Evolutionary conservation across 2,329 filamentous ascomycete genomes (phyloP).

Genomic region (Purpureocillium takamizusanense): DNA sequence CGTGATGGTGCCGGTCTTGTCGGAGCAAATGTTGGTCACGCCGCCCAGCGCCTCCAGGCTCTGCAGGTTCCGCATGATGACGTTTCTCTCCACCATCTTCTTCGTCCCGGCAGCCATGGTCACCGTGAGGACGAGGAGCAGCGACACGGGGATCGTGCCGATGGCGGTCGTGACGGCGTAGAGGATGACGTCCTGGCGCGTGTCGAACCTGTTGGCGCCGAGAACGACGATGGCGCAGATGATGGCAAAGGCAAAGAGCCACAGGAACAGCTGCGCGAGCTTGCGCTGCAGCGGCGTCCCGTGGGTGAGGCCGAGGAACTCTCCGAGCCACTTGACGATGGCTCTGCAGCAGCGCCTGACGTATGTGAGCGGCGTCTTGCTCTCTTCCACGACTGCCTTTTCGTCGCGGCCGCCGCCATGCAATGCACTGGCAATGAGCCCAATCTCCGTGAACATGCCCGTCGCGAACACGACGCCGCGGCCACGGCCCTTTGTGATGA

Average conservation of each 20-base stretch:
- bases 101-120: constrained; percentile 56
- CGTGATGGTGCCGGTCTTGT: constrained; percentile 64
- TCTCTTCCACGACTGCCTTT: background rate
- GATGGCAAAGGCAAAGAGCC: constrained; percentile 64
- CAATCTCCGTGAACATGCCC: constrained; percentile 49
- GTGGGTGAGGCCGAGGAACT: constrained; percentile 51
- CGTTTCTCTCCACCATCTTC: constrained; percentile 45
- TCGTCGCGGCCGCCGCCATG: background rate
- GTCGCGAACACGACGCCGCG: constrained; percentile 49
- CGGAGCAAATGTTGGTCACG: constrained; percentile 65
- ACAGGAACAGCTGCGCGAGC: constrained; percentile 66
- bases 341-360: no score
- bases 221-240: constrained; percentile 49
- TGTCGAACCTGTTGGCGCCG: constrained; percentile 43
- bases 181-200: constrained; percentile 44
- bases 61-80: constrained; percentile 56
- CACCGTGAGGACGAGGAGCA: constrained; percentile 64
- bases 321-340: constrained; percentile 25
- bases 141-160: constrained; percentile 54
- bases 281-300: constrained; percentile 75
- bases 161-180: constrained; percentile 51
- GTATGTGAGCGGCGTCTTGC: no score
- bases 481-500: constrained; percentile 41
- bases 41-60: constrained; percentile 61
- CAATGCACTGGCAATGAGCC: constrained; percentile 39